A percentile compares a stretch with the other conserved stretches of the same genome.
Conservation (phyloP, 1,284 basidiomycete species). For the Fomitopsis palustris region DNA sequence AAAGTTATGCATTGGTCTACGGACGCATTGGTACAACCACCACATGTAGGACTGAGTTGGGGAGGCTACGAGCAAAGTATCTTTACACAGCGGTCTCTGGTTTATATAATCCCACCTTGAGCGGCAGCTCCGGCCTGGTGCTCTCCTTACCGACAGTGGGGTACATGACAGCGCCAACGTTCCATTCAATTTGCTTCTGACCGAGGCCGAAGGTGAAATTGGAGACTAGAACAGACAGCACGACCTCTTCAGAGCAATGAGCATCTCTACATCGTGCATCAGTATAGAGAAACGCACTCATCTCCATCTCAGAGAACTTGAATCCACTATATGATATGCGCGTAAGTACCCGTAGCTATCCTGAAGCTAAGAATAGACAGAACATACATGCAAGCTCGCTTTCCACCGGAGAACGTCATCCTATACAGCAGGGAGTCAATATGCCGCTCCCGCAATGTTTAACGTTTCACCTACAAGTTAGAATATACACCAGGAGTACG, state of each 20-base stretch:
- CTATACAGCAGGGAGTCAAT: slow-evolving; percentile 13
- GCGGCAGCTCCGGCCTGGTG: slow-evolving; percentile 21
- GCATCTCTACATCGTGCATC: too few relatives aligned
- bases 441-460: neutral
- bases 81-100: too few relatives aligned
- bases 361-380: neutral
- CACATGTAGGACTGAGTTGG: too few relatives aligned
- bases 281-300: slow-evolving; percentile 21
- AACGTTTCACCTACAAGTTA: slow-evolving; percentile 18
- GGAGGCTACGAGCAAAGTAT: too few relatives aligned
- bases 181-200: slow-evolving; percentile 23
- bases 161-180: slow-evolving; percentile 21
- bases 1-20: too few relatives aligned
- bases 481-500: slow-evolving; percentile 24
- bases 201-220: slow-evolving; percentile 17
- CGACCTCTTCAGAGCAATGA: slow-evolving; percentile 10
- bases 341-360: too few relatives aligned
- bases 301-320: slow-evolving; percentile 33
- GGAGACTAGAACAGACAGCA: slow-evolving; percentile 14
- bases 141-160: slow-evolving; percentile 22
- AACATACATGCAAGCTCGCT: slow-evolving; percentile 30
- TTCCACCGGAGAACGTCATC: slow-evolving; percentile 32
- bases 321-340: slow-evolving; percentile 22
- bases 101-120: slow-evolving; percentile 12
- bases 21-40: too few relatives aligned